Evolutionary conservation across 768 basidiomycete genomes (phyloP), one percentile per base, ranked within the genome.

Genomic region (Goffeauzyma gilvescens): DNA sequence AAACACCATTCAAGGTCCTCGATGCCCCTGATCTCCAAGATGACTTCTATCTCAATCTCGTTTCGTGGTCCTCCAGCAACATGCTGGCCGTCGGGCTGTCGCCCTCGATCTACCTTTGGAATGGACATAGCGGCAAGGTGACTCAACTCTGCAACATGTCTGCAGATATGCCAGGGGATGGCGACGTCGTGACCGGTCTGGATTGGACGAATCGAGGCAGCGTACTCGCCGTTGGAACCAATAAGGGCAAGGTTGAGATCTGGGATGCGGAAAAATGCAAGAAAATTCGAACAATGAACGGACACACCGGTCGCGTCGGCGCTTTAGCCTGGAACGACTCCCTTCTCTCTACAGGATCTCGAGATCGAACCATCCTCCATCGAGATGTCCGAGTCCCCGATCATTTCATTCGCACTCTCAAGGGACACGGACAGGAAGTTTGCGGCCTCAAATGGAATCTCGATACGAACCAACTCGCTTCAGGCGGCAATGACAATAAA

Each of bases 401-500:
- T 0, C 69, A 70, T 15, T 69, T 73, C 33, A 81, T 86, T 12
- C 80, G 81, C 45, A 76, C 75, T 55, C 55, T 70, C 10, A 45
- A 60, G 0, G 63, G 61, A 1, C 67, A 68, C 48, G 59, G 78
- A 21, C 93, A 98, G 57, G 90, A 96, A 60, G 87, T 98, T 1
- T 98, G 90, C 59, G 90, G 90, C 3, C 65, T 98, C 32, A 79
- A 82, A 45, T 98, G 89, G 90, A 86, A 79, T 55, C 69, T 71
- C 10, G 53, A 58, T 23, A 69, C 68, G 21, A 68, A 71, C 30
- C 69, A 68, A 32, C 72, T 98, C 4, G 90, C 90, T 3, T 85
- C 81, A 51, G 90, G 90, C 2, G 90, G 90, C 0, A 98, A 98
- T 60, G 90, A 98, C 65, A 98, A 98, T 66, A 95, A 95, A 67